A percentile compares a stretch with the other conserved stretches of the same genome.
Conservation (phyloP, 2,329 filamentous ascomycete genomes). For the Hymenoscyphus albidus region DNA sequence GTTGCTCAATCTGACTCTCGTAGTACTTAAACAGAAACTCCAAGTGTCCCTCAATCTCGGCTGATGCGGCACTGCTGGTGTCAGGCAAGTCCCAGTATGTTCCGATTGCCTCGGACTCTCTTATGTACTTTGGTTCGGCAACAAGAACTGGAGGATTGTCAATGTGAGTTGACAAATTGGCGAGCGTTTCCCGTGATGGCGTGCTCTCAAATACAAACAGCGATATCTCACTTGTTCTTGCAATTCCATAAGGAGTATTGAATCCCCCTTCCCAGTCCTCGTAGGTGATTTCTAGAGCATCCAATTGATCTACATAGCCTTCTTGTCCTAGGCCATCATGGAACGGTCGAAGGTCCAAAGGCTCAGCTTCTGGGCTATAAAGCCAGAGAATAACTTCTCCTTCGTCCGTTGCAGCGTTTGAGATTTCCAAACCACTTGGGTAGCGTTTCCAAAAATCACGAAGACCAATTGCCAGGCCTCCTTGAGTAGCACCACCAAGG, state of each 20-base stretch:
- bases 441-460: constrained; percentile 62
- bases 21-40: constrained; percentile 56
- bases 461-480: constrained; percentile 56
- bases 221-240: constrained; percentile 53
- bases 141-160: constrained; percentile 51
- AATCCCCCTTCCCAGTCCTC: constrained; percentile 57
- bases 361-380: constrained; percentile 53
- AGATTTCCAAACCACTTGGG: constrained; percentile 54
- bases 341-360: constrained; percentile 53
- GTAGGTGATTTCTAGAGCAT: constrained; percentile 60
- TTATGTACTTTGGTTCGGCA: constrained; percentile 46
- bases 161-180: constrained; percentile 42
- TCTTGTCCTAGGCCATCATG: constrained; percentile 55
- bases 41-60: constrained; percentile 49
- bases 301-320: constrained; percentile 54
- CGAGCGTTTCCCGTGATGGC: constrained; percentile 45
- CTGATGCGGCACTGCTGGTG: constrained; percentile 30
- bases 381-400: constrained; percentile 57
- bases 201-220: constrained; percentile 51
- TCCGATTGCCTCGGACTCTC: constrained; percentile 50
- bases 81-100: constrained; percentile 50
- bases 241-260: constrained; percentile 54
- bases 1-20: constrained; percentile 50
- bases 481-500: constrained; percentile 51
- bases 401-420: constrained; percentile 45